phyloP scores from a whole-genome alignment of 176 grass and related monocot species.

The barley (Hordeum vulgare) region MorexV3_pseudomolecules_assembly NC_058523.1:342397995-342398494 shows the following conservation, averaged over 20 bases:
- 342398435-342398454: conserved; percentile 18
- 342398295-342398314: not conserved
- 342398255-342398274: not conserved
- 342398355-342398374: conserved; percentile 77
- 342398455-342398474: not conserved
- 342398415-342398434: conserved; percentile 44
- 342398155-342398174: conserved; percentile 77
- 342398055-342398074: not conserved
- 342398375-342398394: conserved; percentile 93
- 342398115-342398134: conserved; percentile 76
- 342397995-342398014: conserved; percentile 53
- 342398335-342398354: conserved; percentile 49
- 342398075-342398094: conserved; percentile 49
- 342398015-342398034: not conserved
- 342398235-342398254: conserved; percentile 64
- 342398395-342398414: conserved; percentile 97
- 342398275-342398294: not conserved
- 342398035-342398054: not conserved
- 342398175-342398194: conserved; percentile 82
- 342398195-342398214: conserved; percentile 91
- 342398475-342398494: too few species aligned
- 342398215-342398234: conserved; percentile 91
- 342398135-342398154: conserved; percentile 83
- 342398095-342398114: conserved; percentile 85
- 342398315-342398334: not conserved